These are phyloP conservation scores for Bipolaris victoriae DNA, from an alignment of 2,329 filamentous ascomycete species.

Conservation along the genomic window DNA sequence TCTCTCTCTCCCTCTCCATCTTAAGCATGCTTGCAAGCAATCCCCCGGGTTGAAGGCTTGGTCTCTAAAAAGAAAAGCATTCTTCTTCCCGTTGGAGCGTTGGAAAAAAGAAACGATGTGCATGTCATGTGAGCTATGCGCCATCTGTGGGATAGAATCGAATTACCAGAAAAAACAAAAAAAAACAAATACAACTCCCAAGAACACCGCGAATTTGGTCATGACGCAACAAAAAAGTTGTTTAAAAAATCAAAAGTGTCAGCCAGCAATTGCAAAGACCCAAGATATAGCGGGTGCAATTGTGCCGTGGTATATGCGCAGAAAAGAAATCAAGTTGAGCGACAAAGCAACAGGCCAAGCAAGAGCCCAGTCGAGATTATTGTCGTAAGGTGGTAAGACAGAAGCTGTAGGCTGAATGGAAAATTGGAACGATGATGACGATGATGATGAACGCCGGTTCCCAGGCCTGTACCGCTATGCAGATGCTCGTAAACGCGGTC, in stretches of 20 bases:
- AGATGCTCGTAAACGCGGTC: constrained; percentile 44
- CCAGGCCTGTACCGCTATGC: constrained; percentile 43
- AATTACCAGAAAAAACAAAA: neutral
- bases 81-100: constrained; percentile 2
- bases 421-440: constrained; percentile 1
- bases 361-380: constrained; percentile 5
- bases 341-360: constrained; percentile 10
- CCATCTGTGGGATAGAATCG: constrained; percentile 2
- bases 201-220: neutral
- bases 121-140: constrained; percentile 1
- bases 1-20: neutral
- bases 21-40: neutral
- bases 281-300: constrained; percentile 1
- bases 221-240: neutral
- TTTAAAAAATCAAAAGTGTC: neutral
- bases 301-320: constrained; percentile 16
- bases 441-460: constrained; percentile 37
- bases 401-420: constrained; percentile 33
- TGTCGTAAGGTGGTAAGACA: constrained; percentile 30
- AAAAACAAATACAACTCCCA: neutral
- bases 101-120: neutral
- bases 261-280: neutral
- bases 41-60: neutral
- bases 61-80: neutral
- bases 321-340: constrained; percentile 5